Conservation (phyloP, 2,329 filamentous ascomycete genomes). For the Monilinia laxa region DNA sequence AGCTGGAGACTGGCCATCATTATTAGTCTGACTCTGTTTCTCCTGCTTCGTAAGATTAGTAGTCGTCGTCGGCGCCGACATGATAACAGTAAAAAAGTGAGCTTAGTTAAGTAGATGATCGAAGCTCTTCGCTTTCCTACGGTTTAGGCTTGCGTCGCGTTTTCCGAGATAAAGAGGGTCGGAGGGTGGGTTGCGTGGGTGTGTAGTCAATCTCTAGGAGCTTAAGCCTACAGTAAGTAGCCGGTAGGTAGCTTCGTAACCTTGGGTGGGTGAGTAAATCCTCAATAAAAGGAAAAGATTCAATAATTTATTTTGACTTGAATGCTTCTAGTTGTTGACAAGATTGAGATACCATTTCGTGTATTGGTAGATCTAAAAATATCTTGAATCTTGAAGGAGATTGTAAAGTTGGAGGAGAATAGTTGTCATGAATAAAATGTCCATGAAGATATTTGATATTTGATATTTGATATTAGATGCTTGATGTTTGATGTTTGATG, state of each 20-base stretch:
- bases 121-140: slow-evolving; percentile 25
- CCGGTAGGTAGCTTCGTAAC: too few species aligned
- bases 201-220: neutral
- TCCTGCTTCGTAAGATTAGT: slow-evolving; percentile 22
- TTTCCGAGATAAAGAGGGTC: slow-evolving; percentile 13
- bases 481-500: too few species aligned
- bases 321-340: neutral
- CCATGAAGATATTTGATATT: too few species aligned
- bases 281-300: neutral
- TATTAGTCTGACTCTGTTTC: slow-evolving; percentile 9
- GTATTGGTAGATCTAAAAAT: slow-evolving; percentile 2
- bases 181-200: neutral
- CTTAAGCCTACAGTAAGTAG: neutral
- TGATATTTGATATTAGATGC: too few species aligned
- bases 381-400: neutral
- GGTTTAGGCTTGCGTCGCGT: slow-evolving; percentile 28
- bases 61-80: slow-evolving; percentile 16
- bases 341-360: neutral
- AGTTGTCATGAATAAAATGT: too few species aligned
- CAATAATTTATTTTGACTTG: neutral
- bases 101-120: slow-evolving; percentile 24
- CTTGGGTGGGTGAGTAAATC: too few species aligned
- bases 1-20: slow-evolving; percentile 9
- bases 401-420: neutral
- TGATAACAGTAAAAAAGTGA: neutral